Evolutionary conservation across 2,329 filamentous ascomycete genomes (phyloP).

Genomic region (Parastagonospora nodorum): DNA sequence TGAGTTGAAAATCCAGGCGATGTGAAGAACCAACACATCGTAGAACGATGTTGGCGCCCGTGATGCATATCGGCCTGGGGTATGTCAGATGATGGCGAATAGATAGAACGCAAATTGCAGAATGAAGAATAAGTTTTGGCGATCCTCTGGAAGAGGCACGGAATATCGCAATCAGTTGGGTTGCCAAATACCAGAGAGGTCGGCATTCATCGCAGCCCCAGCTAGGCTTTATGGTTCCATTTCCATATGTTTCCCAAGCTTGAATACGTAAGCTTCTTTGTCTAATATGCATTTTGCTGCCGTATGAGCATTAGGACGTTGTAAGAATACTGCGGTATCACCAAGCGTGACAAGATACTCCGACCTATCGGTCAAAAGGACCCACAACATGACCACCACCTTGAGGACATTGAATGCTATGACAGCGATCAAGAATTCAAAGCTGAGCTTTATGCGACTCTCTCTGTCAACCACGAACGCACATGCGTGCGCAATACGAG

Average conservation of each 20-base stretch:
- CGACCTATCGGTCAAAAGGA: conserved; percentile 1
- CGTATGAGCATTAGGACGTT: conserved; percentile 6
- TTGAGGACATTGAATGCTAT: conserved; percentile 22
- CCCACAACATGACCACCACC: conserved; percentile 10
- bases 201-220: too few relatives aligned
- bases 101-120: background rate
- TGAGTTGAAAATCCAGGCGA: conserved; percentile 50
- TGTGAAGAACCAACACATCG: background rate
- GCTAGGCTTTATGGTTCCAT: too few relatives aligned
- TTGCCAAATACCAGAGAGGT: background rate
- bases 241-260: background rate
- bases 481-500: background rate
- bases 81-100: background rate
- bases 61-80: background rate
- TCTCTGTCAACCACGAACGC: background rate
- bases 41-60: too few relatives aligned
- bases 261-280: background rate
- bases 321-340: conserved; percentile 17
- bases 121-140: background rate
- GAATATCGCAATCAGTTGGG: background rate
- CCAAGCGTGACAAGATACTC: conserved; percentile 20
- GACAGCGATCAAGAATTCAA: conserved; percentile 18
- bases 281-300: conserved; percentile 1
- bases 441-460: conserved; percentile 17
- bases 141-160: background rate